Conservation (phyloP, 2,329 filamentous ascomycete species). For the Aspergillus puulaauensis region DNA sequence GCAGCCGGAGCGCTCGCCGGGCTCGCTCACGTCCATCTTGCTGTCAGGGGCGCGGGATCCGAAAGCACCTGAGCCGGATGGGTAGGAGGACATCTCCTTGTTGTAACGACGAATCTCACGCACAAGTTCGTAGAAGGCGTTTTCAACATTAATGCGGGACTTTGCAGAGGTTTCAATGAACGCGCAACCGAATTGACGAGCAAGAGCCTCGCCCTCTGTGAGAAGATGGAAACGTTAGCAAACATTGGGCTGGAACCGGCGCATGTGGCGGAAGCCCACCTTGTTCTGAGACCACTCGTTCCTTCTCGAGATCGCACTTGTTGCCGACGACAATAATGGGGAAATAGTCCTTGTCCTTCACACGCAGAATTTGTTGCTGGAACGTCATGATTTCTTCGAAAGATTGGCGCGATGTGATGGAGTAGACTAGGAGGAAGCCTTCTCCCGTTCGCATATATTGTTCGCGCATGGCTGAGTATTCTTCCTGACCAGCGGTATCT, state of each 20-base stretch:
- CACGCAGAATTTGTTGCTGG: constrained; percentile 95
- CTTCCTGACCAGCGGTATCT: constrained; percentile 96
- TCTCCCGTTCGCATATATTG: constrained; percentile 99
- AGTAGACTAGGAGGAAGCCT: constrained; percentile 96
- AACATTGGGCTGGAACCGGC: neutral
- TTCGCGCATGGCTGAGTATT: constrained; percentile 99
- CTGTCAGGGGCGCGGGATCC: constrained; percentile 58
- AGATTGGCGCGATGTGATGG: constrained; percentile 93
- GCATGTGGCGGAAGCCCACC: constrained; percentile 56
- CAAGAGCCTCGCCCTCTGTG: constrained; percentile 84
- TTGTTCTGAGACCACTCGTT: constrained; percentile 88
- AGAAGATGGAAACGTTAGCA: constrained; percentile 10
- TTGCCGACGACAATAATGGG: constrained; percentile 98
- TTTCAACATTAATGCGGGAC: constrained; percentile 96
- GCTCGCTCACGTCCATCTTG: constrained; percentile 73
- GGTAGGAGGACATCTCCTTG: constrained; percentile 92
- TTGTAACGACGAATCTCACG: constrained; percentile 98
- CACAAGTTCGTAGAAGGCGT: constrained; percentile 97
- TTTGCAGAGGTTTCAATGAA: constrained; percentile 99
- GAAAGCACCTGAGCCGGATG: constrained; percentile 64
- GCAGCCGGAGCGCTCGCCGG: constrained; percentile 62
- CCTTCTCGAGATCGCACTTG: constrained; percentile 96
- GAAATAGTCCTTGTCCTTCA: constrained; percentile 99
- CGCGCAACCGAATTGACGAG: constrained; percentile 87
- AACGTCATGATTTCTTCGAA: constrained; percentile 99